Conservation (phyloP, 192 early-diverging fungal genomes). For the Thamnidium elegans region DNA sequence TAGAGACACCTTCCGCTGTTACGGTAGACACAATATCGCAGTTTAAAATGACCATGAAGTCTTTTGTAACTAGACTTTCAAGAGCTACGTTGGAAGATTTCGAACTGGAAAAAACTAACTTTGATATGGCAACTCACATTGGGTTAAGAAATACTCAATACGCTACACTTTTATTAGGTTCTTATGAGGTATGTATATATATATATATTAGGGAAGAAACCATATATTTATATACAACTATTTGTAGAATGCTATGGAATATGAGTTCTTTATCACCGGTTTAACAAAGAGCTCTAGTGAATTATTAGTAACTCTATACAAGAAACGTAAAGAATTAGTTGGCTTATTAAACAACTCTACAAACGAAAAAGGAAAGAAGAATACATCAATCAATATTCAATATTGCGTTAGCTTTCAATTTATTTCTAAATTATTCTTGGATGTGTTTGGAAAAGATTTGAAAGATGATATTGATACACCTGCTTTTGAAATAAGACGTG, state of each 20-base stretch:
- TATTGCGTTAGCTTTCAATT: no score
- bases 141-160: conserved; percentile 57
- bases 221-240: not conserved
- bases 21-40: not conserved
- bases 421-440: no score
- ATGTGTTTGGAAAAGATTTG: no score
- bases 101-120: conserved; percentile 65
- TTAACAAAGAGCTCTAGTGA: conserved; percentile 31
- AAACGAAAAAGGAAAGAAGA: conserved; percentile 39
- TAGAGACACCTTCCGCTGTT: not conserved
- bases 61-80: conserved; percentile 36
- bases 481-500: conserved; percentile 20
- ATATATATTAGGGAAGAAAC: not conserved
- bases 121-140: conserved; percentile 45
- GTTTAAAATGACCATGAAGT: not conserved
- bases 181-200: conserved; percentile 49
- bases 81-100: conserved; percentile 64
- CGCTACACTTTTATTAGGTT: conserved; percentile 50
- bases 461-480: not conserved
- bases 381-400: not conserved
- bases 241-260: conserved; percentile 34
- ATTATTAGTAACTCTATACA: conserved; percentile 42
- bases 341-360: conserved; percentile 41
- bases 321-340: conserved; percentile 41
- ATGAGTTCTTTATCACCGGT: conserved; percentile 25